These are phyloP conservation scores for Fusarium sp. DNA, from an alignment of 2,329 filamentous ascomycete species.

Conservation along the genomic window DNA sequence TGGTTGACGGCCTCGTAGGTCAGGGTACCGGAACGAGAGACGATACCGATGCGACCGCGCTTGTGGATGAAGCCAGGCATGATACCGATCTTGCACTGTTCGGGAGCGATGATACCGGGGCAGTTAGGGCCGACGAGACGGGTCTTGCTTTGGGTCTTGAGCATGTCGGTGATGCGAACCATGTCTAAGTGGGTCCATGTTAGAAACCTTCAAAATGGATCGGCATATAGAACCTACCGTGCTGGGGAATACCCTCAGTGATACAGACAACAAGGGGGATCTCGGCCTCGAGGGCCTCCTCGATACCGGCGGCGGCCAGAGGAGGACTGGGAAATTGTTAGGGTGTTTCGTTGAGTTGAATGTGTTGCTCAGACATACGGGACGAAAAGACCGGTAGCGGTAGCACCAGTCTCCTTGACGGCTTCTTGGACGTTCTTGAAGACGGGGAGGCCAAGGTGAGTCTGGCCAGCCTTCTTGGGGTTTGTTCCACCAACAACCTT, in stretches of 20 bases:
- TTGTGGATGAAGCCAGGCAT: conserved; percentile 99
- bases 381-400: conserved; percentile 94
- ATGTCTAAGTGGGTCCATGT: conserved; percentile 74
- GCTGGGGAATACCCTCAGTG: conserved; percentile 97
- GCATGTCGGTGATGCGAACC: conserved; percentile 97
- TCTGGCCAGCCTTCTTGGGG: conserved; percentile 95
- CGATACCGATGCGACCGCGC: conserved; percentile 97
- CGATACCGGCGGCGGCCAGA: conserved; percentile 92
- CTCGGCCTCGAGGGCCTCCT: conserved; percentile 94
- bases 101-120: conserved; percentile 93
- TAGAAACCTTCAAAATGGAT: conserved; percentile 25
- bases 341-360: conserved; percentile 14
- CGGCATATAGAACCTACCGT: conserved; percentile 71
- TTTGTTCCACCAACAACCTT: conserved; percentile 98
- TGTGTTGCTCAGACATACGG: conserved; percentile 69
- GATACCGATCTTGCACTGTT: conserved; percentile 99
- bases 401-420: conserved; percentile 90
- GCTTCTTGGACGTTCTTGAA: conserved; percentile 91
- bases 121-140: conserved; percentile 98
- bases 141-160: conserved; percentile 98
- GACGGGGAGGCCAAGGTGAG: conserved; percentile 91
- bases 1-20: conserved; percentile 99
- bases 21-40: conserved; percentile 96
- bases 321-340: conserved; percentile 74
- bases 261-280: conserved; percentile 97